Conservation (phyloP, 2,329 filamentous ascomycete genomes). For the Fusarium sacchari region DNA sequence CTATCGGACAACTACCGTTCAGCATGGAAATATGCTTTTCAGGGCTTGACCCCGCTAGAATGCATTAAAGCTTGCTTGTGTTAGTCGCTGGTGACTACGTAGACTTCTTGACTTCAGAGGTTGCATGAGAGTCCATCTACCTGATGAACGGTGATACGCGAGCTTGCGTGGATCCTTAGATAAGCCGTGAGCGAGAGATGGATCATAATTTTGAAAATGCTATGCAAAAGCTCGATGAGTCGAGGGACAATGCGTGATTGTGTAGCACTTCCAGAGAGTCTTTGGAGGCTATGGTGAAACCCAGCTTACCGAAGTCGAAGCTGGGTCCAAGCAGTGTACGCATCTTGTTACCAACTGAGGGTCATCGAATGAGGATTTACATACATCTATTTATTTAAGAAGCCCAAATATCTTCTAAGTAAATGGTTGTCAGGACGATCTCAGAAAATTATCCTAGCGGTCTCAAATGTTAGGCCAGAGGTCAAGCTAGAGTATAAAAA, state of each 20-base stretch:
- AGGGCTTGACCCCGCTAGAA: neutral
- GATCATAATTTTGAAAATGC: too few species aligned
- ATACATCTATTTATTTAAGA: too few species aligned
- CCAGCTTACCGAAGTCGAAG: fast-evolving
- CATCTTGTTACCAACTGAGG: too few species aligned
- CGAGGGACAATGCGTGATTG: neutral
- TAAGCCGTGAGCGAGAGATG: neutral
- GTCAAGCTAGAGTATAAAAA: too few species aligned
- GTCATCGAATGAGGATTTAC: too few species aligned
- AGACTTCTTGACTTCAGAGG: neutral
- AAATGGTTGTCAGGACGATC: too few species aligned
- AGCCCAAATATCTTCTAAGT: too few species aligned
- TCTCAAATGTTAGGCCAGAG: too few species aligned
- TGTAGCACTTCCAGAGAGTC: too few species aligned
- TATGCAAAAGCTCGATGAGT: neutral
- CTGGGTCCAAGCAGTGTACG: fast-evolving
- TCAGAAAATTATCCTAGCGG: too few species aligned
- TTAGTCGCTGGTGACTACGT: neutral
- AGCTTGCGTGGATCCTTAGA: neutral
- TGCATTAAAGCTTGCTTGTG: fast-evolving
- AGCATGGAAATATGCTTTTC: neutral
- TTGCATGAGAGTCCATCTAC: neutral
- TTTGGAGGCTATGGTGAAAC: too few species aligned
- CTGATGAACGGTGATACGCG: fast-evolving
- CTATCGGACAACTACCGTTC: neutral